Evolutionary conservation across 83 land plant genomes (phyloP).

Genomic region (Picea abies): DNA sequence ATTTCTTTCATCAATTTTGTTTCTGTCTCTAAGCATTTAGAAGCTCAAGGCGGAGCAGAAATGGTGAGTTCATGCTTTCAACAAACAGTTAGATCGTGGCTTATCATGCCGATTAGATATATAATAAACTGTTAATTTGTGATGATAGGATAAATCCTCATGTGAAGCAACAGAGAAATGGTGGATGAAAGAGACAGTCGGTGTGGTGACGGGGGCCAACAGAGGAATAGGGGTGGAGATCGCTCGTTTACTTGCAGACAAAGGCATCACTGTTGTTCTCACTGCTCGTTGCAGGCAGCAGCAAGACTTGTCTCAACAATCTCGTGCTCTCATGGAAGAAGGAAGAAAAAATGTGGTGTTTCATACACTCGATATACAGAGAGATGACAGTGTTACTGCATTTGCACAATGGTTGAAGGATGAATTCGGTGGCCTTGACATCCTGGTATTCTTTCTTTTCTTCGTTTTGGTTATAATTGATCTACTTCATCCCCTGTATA

Average conservation of each 20-base stretch:
- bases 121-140: too few relatives aligned
- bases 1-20: too few relatives aligned
- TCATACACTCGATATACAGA: conserved; percentile 51
- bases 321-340: conserved; percentile 16
- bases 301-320: conserved; percentile 15
- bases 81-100: too few relatives aligned
- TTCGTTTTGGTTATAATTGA: not conserved
- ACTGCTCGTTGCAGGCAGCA: conserved; percentile 34
- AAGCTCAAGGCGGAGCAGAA: too few relatives aligned
- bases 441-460: conserved; percentile 33
- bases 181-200: conserved; percentile 38
- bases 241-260: conserved; percentile 30
- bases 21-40: too few relatives aligned
- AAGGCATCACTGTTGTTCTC: conserved; percentile 37
- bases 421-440: conserved; percentile 51
- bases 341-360: conserved; percentile 30
- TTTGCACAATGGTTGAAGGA: conserved; percentile 39
- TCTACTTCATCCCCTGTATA: too few relatives aligned
- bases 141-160: too few relatives aligned
- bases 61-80: too few relatives aligned
- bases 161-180: not conserved
- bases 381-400: conserved; percentile 28
- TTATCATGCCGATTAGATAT: too few relatives aligned
- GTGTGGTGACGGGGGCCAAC: conserved; percentile 55
- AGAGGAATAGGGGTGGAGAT: conserved; percentile 46